Conservation (phyloP, 768 basidiomycete genomes). For the Antrodiella citrinella region DNA sequence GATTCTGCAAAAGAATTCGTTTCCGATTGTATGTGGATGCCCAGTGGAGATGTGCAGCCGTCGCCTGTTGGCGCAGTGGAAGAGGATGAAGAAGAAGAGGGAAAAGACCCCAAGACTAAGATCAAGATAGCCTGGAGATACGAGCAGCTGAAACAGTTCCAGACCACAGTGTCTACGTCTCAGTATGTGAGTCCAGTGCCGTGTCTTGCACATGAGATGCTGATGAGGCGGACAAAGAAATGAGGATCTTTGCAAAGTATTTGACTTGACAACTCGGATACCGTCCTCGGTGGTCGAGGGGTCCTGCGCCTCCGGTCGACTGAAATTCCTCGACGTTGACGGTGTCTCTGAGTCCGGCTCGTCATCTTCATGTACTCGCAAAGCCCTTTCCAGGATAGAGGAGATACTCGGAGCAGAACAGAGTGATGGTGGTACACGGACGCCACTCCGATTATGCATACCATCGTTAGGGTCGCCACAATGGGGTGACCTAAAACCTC, state of each 20-base stretch:
- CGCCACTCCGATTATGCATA: slow-evolving; percentile 51
- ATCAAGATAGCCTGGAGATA: slow-evolving; percentile 99
- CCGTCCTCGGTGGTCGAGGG: slow-evolving; percentile 41
- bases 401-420: not conserved
- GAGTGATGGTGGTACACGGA: slow-evolving; percentile 10
- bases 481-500: slow-evolving; percentile 57
- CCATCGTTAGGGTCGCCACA: slow-evolving; percentile 50
- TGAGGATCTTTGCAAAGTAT: slow-evolving; percentile 58
- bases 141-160: slow-evolving; percentile 85
- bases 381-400: not conserved
- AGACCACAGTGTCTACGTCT: slow-evolving; percentile 63
- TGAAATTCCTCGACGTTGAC: slow-evolving; percentile 28
- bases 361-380: slow-evolving; percentile 8
- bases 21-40: slow-evolving; percentile 76
- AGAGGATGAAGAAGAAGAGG: slow-evolving; percentile 31
- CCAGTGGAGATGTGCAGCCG: slow-evolving; percentile 18
- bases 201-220: too few species aligned
- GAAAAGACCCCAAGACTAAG: slow-evolving; percentile 35
- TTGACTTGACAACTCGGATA: slow-evolving; percentile 65
- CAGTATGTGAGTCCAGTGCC: slow-evolving; percentile 42
- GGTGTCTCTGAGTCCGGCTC: too few species aligned
- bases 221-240: too few species aligned
- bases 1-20: slow-evolving; percentile 50
- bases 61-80: slow-evolving; percentile 18
- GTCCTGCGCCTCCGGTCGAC: slow-evolving; percentile 30